Evolutionary conservation across 805 yeast genomes (phyloP).

Genomic region (Dipodascus albidus): DNA sequence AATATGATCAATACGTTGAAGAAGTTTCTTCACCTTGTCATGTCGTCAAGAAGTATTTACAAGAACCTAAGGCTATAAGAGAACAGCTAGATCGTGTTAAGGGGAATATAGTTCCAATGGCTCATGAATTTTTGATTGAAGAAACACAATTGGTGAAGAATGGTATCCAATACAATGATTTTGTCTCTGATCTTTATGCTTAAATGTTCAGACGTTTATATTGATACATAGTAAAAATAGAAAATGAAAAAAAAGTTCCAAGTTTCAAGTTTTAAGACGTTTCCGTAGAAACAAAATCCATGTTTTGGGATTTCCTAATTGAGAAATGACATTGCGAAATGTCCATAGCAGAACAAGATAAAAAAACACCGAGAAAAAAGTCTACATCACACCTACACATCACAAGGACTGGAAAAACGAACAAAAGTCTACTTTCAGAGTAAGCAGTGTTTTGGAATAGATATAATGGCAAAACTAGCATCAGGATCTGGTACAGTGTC

Average conservation of each 20-base stretch:
- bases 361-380: not conserved
- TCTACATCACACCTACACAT: not conserved
- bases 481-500: not conserved
- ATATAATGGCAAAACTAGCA: not conserved
- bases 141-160: conserved; percentile 6
- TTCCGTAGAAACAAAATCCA: not conserved
- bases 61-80: conserved; percentile 4
- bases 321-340: too few relatives aligned
- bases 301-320: not conserved
- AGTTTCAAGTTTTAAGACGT: not conserved
- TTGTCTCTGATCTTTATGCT: conserved; percentile 5
- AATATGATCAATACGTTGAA: conserved; percentile 4
- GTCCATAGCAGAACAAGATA: not conserved
- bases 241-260: not conserved
- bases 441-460: not conserved
- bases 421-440: too few relatives aligned
- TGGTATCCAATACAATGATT: conserved; percentile 6
- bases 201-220: not conserved
- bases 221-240: not conserved
- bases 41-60: conserved; percentile 1
- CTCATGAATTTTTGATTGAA: conserved; percentile 6
- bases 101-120: conserved; percentile 6
- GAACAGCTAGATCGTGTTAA: conserved; percentile 5
- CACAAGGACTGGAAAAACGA: too few relatives aligned
- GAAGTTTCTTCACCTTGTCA: conserved; percentile 5